Base-by-base conservation (phyloP, 2,329 filamentous ascomycete genomes). In the Zopfia rhizophila region DNA sequence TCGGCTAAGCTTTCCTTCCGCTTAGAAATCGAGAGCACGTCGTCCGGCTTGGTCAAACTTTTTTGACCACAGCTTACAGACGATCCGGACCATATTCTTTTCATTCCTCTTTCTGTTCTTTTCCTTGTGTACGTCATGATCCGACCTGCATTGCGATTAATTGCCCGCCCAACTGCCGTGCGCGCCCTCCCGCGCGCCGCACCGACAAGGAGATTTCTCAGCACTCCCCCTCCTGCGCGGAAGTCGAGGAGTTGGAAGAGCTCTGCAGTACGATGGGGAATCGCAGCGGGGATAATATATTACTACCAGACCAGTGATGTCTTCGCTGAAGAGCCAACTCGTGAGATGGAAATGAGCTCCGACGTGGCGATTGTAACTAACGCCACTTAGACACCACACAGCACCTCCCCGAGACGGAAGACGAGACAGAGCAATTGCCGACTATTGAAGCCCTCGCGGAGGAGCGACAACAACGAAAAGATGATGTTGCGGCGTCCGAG, bases 231-330 rank as follows among this genome's bases (percentile, higher is more conserved):
- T 42, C 77, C 87, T 3, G 79, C 84, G 56, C 77, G 83, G 65
- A 89, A 85, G 75, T 84, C 84, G 62, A 79, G 90, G 70, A 89
- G 86, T 69, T 96, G 90, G 89, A 96, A 92, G 81, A 88, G 85
- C 70, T 80, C 85, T 38, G 81, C 80, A 3, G 70, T 83, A 62
- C 83, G 93, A 77, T 88, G 91, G 83, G 90, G 85, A 56, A 68
- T 94, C 44, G 92, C 90, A 0, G 80, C 78, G 48, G 90, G 82
- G 14, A 85, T 87, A 32, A 76, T 97, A 37, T 99, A 97, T 77
- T 97, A 90, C 74, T 99, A 97, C 74, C 96, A 91, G 78, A 97
- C 91, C 6, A 93, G 88, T 65, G 83, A 86, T 41, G 79, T 91
- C 16, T 97, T 97, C 72, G 89, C 91, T 12, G 90, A 97, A 63